Evolutionary conservation across 495 filamentous ascomycete species (phyloP), one percentile per base, ranked within the genome.

Genomic region (Cairneyella variabilis): DNA sequence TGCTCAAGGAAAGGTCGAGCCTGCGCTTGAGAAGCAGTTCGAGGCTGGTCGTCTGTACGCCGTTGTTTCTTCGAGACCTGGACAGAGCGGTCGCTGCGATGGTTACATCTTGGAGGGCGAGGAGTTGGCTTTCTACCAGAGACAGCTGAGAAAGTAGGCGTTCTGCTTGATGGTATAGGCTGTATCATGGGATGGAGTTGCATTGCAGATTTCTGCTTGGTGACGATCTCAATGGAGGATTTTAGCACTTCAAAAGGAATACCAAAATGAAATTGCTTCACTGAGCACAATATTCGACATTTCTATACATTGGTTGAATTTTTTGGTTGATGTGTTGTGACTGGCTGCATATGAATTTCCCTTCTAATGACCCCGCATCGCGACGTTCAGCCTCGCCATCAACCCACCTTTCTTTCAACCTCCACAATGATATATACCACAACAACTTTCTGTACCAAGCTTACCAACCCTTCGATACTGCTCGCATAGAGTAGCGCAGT

Each of bases 81-180:
- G 93, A 64, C 93, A 99, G 88, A 90, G 87, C 71, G 93, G 93
- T 63, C 91, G 93, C 72, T 78, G 79, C 58, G 93, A 99, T 73
- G 93, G 93, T 54, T 99, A 99, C 80, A 86, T 99, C 71, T 81
- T 99, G 56, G 93, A 99, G 86, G 93, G 93, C 63, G 93, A 99
- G 68, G 93, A 99, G 84, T 77, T 99, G 63, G 88, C 89, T 72
- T 99, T 99, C 89, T 99, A 99, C 88, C 90, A 93, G 84, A 83
- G 84, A 77, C 91, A 88, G 72, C 86, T 97, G 75, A 86, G 92
- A 83, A 97, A 93, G 83, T 97, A 97, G 81, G 80, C 64, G 64
- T 46, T 59, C 64, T 59, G 56, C 45, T 61, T 27, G 26, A 44
- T 52, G 56, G 54, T 43, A 56, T 59, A 52, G 63, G 61, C 45